These are phyloP conservation scores for Melanogaster broomeanus DNA, from an alignment of 768 basidiomycete species.

Conservation along the genomic window DNA sequence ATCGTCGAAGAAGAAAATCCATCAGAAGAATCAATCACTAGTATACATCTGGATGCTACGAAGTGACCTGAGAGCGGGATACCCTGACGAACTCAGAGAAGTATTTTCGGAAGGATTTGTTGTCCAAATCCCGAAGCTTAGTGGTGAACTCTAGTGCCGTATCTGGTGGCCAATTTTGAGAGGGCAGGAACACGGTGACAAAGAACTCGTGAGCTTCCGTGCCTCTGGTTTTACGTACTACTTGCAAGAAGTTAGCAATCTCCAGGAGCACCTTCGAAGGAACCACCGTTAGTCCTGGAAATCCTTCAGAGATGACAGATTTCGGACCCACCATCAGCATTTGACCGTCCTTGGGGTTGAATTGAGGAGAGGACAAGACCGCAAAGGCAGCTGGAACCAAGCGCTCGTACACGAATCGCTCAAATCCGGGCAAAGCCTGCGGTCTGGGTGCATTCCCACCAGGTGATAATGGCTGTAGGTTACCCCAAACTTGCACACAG, in stretches of 20 bases:
- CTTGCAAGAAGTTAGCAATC: constrained; percentile 82
- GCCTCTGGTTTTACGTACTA: constrained; percentile 74
- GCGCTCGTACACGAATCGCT: constrained; percentile 87
- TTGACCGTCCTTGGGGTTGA: constrained; percentile 90
- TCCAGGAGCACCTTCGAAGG: constrained; percentile 78
- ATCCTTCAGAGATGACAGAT: neutral
- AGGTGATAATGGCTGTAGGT: constrained; percentile 38
- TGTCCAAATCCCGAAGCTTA: constrained; percentile 73
- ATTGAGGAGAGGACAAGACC: constrained; percentile 73
- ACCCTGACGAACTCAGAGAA: constrained; percentile 82
- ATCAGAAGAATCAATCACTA: constrained; percentile 2
- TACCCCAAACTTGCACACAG: constrained; percentile 70
- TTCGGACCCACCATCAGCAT: constrained; percentile 66
- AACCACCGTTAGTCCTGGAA: neutral
- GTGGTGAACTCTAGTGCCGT: constrained; percentile 75
- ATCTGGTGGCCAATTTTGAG: constrained; percentile 83
- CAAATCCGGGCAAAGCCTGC: constrained; percentile 79
- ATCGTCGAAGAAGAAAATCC: too few relatives aligned
- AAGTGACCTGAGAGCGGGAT: constrained; percentile 53
- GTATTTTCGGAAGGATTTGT: constrained; percentile 81
- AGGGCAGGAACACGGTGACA: constrained; percentile 76
- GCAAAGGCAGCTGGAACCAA: constrained; percentile 82
- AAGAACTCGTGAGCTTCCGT: constrained; percentile 85
- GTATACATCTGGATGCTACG: constrained; percentile 40
- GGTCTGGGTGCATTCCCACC: constrained; percentile 35